Base-by-base conservation (phyloP, 2,329 filamentous ascomycete species). In the Talaromyces sp. region DNA sequence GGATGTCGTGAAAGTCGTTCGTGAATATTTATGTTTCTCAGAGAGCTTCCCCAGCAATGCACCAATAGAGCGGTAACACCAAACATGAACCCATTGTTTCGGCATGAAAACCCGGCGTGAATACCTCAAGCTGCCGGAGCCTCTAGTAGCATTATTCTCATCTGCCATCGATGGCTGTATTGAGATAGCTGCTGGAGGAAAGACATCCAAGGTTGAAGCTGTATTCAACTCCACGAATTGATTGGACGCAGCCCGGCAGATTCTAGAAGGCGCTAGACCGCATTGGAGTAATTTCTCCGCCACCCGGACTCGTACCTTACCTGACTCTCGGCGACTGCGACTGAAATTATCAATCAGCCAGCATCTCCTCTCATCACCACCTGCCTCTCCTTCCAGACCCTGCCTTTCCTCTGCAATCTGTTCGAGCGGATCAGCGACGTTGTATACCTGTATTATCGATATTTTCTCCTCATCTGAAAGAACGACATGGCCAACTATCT, bases 401-500 rank as follows among this genome's bases (percentile, higher is more conserved):
- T n/a, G 40, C 21, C n/a, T n/a, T 14, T 50, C 46, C 8, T 16
- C 12, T 1, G 6, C 11, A 44, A 25, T 16, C 5, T 48, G 25
- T 21, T 16, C 12, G 2, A 1, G 44, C 12, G 1, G 14, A 31
- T n/a, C 21, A 50, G 46, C 46, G 25, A 50, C 25, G n/a, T 18
- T 14, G 11, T n/a, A 31, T 50, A 28, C 46, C 25, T 50, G 28
- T 7, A 14, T 48, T 25, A 48, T 7, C 12, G 21, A 48, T 6
- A 14, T 25, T 2, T 16, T 4, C 11, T n/a, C 4, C n/a, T 8
- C 25, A 48, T 12, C 21, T 21, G 11, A 44, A 23, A 44, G 11
- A 23, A 44, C 44, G 23, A 48, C 74, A 96, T 96, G 93, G 93
- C 93, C 74, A 97, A 97, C 84, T 98, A 97, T 77, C 90, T 99